Conservation (phyloP, 768 basidiomycete species). For the Rhodotorula taiwanensis region DNA sequence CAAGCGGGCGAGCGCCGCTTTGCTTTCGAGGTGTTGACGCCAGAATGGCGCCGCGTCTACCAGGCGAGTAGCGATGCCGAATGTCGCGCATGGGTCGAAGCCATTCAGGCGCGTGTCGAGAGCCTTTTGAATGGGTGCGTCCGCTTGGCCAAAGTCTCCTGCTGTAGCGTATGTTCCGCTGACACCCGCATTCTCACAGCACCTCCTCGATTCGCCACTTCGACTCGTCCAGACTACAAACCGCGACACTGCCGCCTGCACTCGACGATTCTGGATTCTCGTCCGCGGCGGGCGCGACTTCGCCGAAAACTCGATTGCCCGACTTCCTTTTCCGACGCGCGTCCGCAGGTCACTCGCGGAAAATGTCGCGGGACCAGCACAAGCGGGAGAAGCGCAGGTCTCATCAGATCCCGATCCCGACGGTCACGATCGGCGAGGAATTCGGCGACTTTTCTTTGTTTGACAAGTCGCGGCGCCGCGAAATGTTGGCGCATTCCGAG, state of each 20-base stretch:
- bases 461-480: slow-evolving; percentile 6
- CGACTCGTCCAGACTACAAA: slow-evolving; percentile 16
- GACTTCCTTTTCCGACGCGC: slow-evolving; percentile 23
- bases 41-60: slow-evolving; percentile 26
- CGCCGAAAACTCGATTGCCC: slow-evolving; percentile 18
- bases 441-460: slow-evolving; percentile 2
- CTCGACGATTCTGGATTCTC: slow-evolving; percentile 11
- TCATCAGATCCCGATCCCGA: slow-evolving; percentile 4
- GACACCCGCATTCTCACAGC: neutral
- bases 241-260: neutral
- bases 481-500: slow-evolving; percentile 13
- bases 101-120: slow-evolving; percentile 35
- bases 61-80: slow-evolving; percentile 32
- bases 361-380: neutral
- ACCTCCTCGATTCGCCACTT: slow-evolving; percentile 38
- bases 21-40: slow-evolving; percentile 38
- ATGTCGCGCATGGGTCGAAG: slow-evolving; percentile 29
- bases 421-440: slow-evolving; percentile 8
- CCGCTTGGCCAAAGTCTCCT: too few relatives aligned
- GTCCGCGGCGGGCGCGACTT: slow-evolving; percentile 1
- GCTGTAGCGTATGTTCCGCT: neutral
- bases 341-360: slow-evolving; percentile 13
- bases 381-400: slow-evolving; percentile 30
- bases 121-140: slow-evolving; percentile 36
- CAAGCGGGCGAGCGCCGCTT: slow-evolving; percentile 20